Evolutionary conservation across 2,329 filamentous ascomycete genomes (phyloP).

Genomic region (Xylariaceae sp.): DNA sequence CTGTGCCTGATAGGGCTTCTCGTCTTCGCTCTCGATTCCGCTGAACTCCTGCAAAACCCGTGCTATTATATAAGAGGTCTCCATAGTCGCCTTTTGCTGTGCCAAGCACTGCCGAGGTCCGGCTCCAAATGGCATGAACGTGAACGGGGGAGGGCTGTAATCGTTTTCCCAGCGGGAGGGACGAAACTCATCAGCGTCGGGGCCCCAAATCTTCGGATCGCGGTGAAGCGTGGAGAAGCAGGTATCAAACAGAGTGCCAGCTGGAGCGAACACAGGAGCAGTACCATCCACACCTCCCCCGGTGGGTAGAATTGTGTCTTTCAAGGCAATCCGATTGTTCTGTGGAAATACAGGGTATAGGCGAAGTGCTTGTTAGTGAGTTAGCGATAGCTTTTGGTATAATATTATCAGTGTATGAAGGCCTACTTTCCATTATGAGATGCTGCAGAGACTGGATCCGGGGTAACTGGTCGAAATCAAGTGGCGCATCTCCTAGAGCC

Average conservation of each 20-base stretch:
- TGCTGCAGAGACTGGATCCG: constrained; percentile 19
- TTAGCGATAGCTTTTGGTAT: constrained; percentile 13
- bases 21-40: constrained; percentile 18
- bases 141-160: constrained; percentile 19
- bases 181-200: constrained; percentile 16
- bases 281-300: constrained; percentile 18
- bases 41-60: constrained; percentile 19
- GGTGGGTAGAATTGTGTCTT: constrained; percentile 16
- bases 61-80: constrained; percentile 18
- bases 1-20: constrained; percentile 22
- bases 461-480: constrained; percentile 20
- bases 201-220: constrained; percentile 18
- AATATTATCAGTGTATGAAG: constrained; percentile 9
- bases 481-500: constrained; percentile 18
- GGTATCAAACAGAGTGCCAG: constrained; percentile 18
- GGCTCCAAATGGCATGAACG: constrained; percentile 20
- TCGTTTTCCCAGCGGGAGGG: constrained; percentile 20
- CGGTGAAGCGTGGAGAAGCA: constrained; percentile 19
- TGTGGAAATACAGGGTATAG: constrained; percentile 20
- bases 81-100: constrained; percentile 22
- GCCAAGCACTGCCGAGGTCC: constrained; percentile 21
- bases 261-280: constrained; percentile 19
- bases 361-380: constrained; percentile 14
- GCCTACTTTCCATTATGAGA: constrained; percentile 19
- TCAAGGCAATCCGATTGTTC: constrained; percentile 17